Evolutionary conservation across 2,329 filamentous ascomycete species (phyloP), one percentile per base, ranked within the genome.

Genomic region (Ophiocordyceps camponoti-floridani): DNA sequence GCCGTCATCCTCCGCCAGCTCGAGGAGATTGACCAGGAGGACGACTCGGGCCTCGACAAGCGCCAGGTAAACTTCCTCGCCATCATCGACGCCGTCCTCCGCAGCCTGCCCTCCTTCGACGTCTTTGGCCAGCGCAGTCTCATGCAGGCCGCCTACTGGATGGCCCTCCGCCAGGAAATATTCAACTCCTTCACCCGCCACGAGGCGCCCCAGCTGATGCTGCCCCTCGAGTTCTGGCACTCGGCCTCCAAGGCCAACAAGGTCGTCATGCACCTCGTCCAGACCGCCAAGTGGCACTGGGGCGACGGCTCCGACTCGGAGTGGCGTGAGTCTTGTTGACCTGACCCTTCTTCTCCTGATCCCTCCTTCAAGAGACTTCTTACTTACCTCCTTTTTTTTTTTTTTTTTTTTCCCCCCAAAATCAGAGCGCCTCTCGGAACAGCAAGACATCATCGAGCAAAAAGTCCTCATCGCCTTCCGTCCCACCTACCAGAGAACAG

Each of bases 221-320:
- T 64, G 0, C 56, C 57, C 2, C 51, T 56, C 0, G 60, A 60
- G 10, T 56, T 61, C 19, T 62, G 60, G 42, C 52, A 56, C 4
- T 55, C 52, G 2, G 58, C 62, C 0, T 62, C 62, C 0, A 57
- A 54, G 9, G 62, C 61, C 2, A 65, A 65, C 50, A 61, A 60
- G 47, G 58, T 62, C 13, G 62, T 65, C 5, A 57, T 64, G 53
- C 62, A 65, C 46, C 64, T 62, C 8, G 62, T 62, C 10, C 61
- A 64, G 26, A 58, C 63, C 0, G 60, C 62, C 1, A 63, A 62
- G 46, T 65, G 62, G 62, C 61, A 60, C 16, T 63, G 61, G 62
- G 61, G 60, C 2, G 57, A 58, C 28, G 56, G 58, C 3, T 55
- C 54, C 1, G 55, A 59, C 18, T 47, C 50, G n/a, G 62, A 65